Evolutionary conservation across 1,284 basidiomycete species (phyloP), one percentile per base, ranked within the genome.

Genomic region (Coniferiporia weirii): DNA sequence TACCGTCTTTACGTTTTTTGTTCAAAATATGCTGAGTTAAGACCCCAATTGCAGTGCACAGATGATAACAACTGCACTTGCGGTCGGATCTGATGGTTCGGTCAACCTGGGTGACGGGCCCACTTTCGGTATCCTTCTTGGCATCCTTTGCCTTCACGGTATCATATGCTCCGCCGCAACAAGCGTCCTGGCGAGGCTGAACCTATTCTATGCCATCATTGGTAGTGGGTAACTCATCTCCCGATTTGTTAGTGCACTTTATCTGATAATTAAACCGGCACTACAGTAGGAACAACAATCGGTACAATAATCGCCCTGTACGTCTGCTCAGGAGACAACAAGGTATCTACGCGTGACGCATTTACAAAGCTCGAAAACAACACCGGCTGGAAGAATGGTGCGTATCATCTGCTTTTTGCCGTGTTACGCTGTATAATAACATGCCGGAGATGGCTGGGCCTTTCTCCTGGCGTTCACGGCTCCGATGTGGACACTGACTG

Each of bases 401-500:
- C 58, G 76, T 72, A 10, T 40, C 15, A 10, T 1, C 45, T 27
- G 19, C 46, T 20, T 17, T 46, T 19, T 54, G 35, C 52, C 56
- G 6, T 35, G 7, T 34, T 8, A 0, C 7, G 32, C 44, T 38
- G 27, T 46, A 52, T 32, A n/a, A 3, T 56, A 17, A 19, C 20
- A 34, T 52, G 49, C 8, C 44, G 22, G 64, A 87, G 85, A 79
- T 70, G 84, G 82, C 13, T 88, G 84, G 84, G 84, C 86, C 0
- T 89, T 90, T 68, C 71, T 90, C 63, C 69, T 90, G 19, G 77
- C 86, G 0, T 88, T 90, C 66, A 85, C 84, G 0, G 78, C 84
- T 1, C 84, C 86, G 0, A 89, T 89, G 82, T 91, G 88, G 88
- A 86, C 84, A 1, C 69, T 89, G 51, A 89, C 87, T 0, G 85